phyloP scores from a whole-genome alignment of 139 green algal species.

The Volvox africanus region DNA sequence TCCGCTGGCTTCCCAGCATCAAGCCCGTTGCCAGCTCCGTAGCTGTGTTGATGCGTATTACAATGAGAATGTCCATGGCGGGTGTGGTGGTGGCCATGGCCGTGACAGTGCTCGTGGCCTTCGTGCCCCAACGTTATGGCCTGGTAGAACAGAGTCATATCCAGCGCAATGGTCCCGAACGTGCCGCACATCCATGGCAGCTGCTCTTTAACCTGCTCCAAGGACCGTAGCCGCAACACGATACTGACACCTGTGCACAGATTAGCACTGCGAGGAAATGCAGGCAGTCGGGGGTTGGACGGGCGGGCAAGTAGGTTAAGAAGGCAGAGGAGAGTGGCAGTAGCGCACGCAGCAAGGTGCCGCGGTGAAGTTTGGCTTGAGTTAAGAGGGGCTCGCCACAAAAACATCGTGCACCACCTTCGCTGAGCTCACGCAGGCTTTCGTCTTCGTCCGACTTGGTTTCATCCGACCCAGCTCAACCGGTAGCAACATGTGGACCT shows the following conservation, averaged over 20 bases:
- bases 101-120: neutral
- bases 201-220: slow-evolving; percentile 70
- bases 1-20: neutral
- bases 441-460: no score
- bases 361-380: no score
- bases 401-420: no score
- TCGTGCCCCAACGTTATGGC: neutral
- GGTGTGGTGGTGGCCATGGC: neutral
- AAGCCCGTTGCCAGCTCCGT: neutral
- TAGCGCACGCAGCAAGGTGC: no score
- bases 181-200: slow-evolving; percentile 88
- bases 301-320: no score
- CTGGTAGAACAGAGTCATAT: slow-evolving; percentile 84
- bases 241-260: slow-evolving; percentile 83
- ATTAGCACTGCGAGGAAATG: slow-evolving; percentile 70
- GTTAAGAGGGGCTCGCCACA: no score
- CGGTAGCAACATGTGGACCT: no score
- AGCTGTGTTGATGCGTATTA: neutral
- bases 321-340: no score
- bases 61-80: neutral
- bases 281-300: no score
- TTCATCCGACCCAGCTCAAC: no score
- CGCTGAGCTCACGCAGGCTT: no score
- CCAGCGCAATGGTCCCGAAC: slow-evolving; percentile 87
- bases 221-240: slow-evolving; percentile 71